These are phyloP conservation scores for Melaleuca quinquenervia DNA, from an alignment of 345 rosid species.

Conservation along the genomic window DNA sequence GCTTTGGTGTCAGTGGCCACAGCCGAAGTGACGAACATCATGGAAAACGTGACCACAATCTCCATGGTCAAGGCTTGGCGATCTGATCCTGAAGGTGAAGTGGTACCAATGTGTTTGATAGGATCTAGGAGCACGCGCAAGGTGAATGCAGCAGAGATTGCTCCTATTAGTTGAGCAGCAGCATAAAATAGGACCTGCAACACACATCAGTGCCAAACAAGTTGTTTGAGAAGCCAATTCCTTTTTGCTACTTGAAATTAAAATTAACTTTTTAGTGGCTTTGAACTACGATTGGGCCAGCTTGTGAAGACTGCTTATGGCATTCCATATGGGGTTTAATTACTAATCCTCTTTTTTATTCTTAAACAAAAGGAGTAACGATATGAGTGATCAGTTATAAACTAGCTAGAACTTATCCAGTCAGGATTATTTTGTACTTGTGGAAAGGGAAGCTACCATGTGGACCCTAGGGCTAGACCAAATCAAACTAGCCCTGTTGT, in stretches of 20 bases:
- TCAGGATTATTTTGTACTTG: not conserved
- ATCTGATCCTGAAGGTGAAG: not conserved
- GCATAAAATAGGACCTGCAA: not conserved
- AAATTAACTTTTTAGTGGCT: not conserved
- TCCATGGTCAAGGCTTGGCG: conserved; percentile 1
- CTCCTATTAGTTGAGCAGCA: conserved; percentile 3
- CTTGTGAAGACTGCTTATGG: not conserved
- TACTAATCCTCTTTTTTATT: not conserved
- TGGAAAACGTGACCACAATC: conserved; percentile 3
- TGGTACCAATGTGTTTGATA: not conserved
- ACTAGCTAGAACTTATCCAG: not conserved
- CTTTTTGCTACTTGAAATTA: not conserved
- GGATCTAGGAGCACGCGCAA: conserved; percentile 1
- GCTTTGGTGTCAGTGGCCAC: conserved; percentile 11
- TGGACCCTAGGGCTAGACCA: not conserved
- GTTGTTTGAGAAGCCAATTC: not conserved
- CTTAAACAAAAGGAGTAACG: not conserved
- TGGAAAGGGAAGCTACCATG: not conserved
- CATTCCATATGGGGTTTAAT: not conserved
- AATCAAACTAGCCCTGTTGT: not conserved
- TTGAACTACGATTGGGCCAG: not conserved
- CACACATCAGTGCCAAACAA: not conserved
- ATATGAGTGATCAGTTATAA: not conserved
- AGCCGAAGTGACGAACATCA: conserved; percentile 6
- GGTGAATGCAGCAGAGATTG: conserved; percentile 1